Percentiles rank a stretch among this genome's conserved stretches.
Conservation (phyloP, 805 yeast genomes). For the Candida odintsovae region DNA sequence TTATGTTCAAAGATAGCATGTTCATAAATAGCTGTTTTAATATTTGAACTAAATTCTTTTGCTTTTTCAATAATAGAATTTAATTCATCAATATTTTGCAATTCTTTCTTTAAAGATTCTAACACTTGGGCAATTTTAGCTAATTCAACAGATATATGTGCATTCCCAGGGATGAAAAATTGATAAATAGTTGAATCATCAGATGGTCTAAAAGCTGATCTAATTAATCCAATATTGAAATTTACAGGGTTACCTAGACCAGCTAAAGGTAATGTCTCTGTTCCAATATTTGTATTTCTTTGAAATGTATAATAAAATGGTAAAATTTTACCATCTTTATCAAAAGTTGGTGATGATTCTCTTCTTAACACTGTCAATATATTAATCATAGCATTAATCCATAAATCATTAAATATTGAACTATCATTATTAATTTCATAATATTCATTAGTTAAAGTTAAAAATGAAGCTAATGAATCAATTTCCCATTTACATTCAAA, state of each 20-base stretch:
- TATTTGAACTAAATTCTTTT: constrained; percentile 32
- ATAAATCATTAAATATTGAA: constrained; percentile 36
- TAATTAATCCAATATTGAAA: constrained; percentile 59
- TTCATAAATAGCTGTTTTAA: constrained; percentile 51
- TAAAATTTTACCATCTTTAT: constrained; percentile 32
- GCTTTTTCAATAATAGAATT: constrained; percentile 23
- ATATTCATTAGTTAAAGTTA: constrained; percentile 70
- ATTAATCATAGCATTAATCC: constrained; percentile 55
- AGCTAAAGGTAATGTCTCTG: constrained; percentile 73
- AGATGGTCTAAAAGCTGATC: constrained; percentile 83
- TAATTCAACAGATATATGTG: constrained; percentile 65
- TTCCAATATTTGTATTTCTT: constrained; percentile 66
- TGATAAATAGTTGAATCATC: constrained; percentile 83
- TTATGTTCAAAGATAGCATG: constrained; percentile 68
- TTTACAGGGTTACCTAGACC: constrained; percentile 87
- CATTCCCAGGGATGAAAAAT: constrained; percentile 81
- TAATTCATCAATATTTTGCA: constrained; percentile 12
- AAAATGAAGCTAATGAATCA: constrained; percentile 79
- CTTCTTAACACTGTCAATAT: constrained; percentile 48
- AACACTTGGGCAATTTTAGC: constrained; percentile 29
- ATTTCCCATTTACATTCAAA: constrained; percentile 90
- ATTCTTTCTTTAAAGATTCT: constrained; percentile 9
- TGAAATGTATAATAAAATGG: constrained; percentile 61
- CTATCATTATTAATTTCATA: constrained; percentile 47
- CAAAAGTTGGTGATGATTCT: constrained; percentile 59